These are phyloP conservation scores for Dittrichia graveolens DNA, from an alignment of 129 eudicot genomes.

Conservation along the genomic window DNA sequence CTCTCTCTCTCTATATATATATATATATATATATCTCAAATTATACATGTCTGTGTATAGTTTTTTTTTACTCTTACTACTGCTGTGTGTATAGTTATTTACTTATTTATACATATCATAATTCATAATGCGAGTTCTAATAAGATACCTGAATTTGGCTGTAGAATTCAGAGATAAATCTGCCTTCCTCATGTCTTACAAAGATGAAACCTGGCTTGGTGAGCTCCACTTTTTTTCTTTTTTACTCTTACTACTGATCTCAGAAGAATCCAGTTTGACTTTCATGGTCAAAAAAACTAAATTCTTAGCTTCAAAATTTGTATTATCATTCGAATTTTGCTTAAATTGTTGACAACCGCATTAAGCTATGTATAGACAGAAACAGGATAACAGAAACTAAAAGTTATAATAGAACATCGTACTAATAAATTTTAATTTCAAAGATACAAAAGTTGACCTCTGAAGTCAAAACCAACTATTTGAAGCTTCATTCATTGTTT, in stretches of 20 bases:
- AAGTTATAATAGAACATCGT: background rate
- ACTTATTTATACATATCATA: background rate
- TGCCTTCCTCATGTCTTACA: conserved; percentile 51
- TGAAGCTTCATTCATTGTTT: background rate
- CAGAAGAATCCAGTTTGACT: conserved; percentile 21
- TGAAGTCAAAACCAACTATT: conserved; percentile 33
- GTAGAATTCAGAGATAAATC: conserved; percentile 45
- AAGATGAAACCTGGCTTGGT: conserved; percentile 55
- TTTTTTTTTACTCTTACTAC: no score
- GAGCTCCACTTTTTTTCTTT: conserved; percentile 8
- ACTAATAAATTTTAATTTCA: background rate
- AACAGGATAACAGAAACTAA: background rate
- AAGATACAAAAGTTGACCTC: conserved; percentile 26
- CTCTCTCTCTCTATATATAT: background rate
- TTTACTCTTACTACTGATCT: background rate
- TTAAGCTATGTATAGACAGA: conserved; percentile 10
- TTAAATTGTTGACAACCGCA: conserved; percentile 5
- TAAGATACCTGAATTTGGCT: conserved; percentile 3
- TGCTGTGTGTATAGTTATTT: background rate
- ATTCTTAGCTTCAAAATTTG: conserved; percentile 3
- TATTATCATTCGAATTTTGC: background rate
- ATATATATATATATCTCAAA: background rate
- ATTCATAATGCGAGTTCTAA: conserved; percentile 20
- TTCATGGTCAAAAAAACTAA: conserved; percentile 29
- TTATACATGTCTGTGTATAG: background rate